Base-by-base conservation (phyloP, 345 rosid genomes). In the Moricandia moricandioides region DNA sequence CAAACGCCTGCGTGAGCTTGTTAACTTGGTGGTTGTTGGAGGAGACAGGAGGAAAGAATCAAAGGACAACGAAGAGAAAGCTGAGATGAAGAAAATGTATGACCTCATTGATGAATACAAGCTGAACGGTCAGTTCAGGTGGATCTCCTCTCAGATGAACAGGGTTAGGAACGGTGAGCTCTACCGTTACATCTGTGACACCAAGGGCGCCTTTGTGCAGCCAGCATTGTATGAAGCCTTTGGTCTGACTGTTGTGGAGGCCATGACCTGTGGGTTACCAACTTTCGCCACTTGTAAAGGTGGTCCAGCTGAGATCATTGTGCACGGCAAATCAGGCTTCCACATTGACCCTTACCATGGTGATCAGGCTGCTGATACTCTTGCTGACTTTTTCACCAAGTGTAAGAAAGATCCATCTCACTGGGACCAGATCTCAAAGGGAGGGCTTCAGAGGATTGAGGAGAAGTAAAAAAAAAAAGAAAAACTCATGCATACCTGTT, bases 211-310 rank as follows among this genome's bases (percentile, higher is more conserved):
- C 31, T 95, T 95, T 79, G 98, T 95, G 51, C 99, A 95, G 88
- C 57, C 70, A 0, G 96, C 89, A 45, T 86, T 91, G 40, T 93
- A 93, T 79, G 99, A 95, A 86, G 97, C 99, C 67, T 95, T 92
- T 82, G 99, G 99, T 13, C 85, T 95, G 21, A 95, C 98, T 12
- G 99, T 95, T 51, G 89, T 89, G 78, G 97, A 95, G 77, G 93
- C 99, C 47, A 95, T 95, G 99, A 95, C 97, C 5, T 95, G 98
- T 76, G 98, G 91, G 7, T 89, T 95, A 66, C 99, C 99, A 7
- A 90, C 98, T 63, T 89, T 95, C 74, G 99, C 99, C 78, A 93
- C 98, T 17, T 85, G 88, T 82, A 87, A 93, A 21, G 98, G 97
- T 78, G 98, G 98, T 26, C 98, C 98, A 0, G 96, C 97, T 67